Evolutionary conservation across 2,329 filamentous ascomycete species (phyloP).

Genomic region (Fusarium compactum): DNA sequence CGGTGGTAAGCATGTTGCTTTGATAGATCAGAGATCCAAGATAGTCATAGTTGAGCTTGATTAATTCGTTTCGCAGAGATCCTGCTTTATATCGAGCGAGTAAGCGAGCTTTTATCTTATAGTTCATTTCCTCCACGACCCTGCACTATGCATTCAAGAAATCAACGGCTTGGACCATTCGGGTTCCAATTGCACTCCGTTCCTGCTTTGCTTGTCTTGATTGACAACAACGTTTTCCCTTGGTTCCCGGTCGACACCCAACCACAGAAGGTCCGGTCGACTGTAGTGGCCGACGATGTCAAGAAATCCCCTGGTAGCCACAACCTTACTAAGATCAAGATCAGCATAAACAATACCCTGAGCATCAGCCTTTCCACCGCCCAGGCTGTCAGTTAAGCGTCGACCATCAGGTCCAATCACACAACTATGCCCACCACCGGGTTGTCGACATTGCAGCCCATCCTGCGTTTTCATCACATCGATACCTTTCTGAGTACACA

Average conservation of each 20-base stretch:
- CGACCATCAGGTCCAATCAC: slow-evolving; percentile 44
- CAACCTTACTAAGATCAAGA: slow-evolving; percentile 58
- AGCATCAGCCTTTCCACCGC: slow-evolving; percentile 14
- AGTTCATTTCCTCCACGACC: too few relatives aligned
- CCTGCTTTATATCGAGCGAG: too few relatives aligned
- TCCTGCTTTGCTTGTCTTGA: background rate
- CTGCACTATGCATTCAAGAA: too few relatives aligned
- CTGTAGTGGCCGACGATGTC: slow-evolving; percentile 54
- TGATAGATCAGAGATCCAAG: too few relatives aligned
- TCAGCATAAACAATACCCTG: slow-evolving; percentile 65
- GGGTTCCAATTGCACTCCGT: too few relatives aligned
- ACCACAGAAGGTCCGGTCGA: slow-evolving; percentile 56
- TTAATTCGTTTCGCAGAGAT: too few relatives aligned
- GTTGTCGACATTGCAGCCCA: slow-evolving; percentile 45
- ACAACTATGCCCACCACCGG: slow-evolving; percentile 41
- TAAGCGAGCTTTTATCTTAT: too few relatives aligned
- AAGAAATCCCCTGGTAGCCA: slow-evolving; percentile 55
- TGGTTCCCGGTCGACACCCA: slow-evolving; percentile 44
- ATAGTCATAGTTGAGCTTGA: too few relatives aligned
- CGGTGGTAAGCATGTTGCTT: too few relatives aligned
- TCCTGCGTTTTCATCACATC: slow-evolving; percentile 57
- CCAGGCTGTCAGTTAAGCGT: slow-evolving; percentile 32
- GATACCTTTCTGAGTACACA: slow-evolving; percentile 56
- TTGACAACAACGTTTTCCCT: slow-evolving; percentile 33
- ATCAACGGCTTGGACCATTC: slow-evolving; percentile 2